phyloP scores from a whole-genome alignment of 2,329 filamentous ascomycete genomes.

The Penicillium sp. region DNA sequence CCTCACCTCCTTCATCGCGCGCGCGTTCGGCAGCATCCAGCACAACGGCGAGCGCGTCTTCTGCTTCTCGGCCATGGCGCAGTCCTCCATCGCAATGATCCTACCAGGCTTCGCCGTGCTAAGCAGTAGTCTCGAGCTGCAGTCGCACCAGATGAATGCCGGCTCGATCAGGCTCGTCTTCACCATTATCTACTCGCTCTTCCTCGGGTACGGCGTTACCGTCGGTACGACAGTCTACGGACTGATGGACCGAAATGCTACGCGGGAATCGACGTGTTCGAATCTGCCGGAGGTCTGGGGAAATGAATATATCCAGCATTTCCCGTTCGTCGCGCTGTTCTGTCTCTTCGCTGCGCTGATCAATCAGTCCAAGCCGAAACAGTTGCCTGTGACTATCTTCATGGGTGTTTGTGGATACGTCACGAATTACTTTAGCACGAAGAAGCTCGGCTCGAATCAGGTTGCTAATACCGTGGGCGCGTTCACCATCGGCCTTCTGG shows the following conservation, averaged over 20 bases:
- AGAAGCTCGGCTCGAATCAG: conserved; percentile 66
- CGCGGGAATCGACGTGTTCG: conserved; percentile 44
- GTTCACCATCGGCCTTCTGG: conserved; percentile 69
- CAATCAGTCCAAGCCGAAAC: conserved; percentile 75
- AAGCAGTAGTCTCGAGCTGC: conserved; percentile 60
- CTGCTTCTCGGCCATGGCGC: conserved; percentile 56
- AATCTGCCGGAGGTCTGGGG: conserved; percentile 44
- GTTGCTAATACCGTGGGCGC: conserved; percentile 75
- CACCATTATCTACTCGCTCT: conserved; percentile 67
- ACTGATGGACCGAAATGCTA: conserved; percentile 54
- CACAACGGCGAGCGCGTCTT: conserved; percentile 47
- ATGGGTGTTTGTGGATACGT: conserved; percentile 69
- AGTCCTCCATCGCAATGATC: conserved; percentile 62
- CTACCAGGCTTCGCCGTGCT: conserved; percentile 64
- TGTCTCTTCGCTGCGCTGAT: conserved; percentile 71
- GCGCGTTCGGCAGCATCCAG: conserved; percentile 63
- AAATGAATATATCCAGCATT: conserved; percentile 50
- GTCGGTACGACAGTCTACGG: conserved; percentile 62
- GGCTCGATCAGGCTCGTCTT: conserved; percentile 49
- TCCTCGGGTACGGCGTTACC: conserved; percentile 68
- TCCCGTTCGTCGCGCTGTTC: conserved; percentile 71
- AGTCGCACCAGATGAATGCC: conserved; percentile 64
- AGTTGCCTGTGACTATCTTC: conserved; percentile 68
- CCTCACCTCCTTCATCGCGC: conserved; percentile 63
- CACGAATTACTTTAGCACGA: conserved; percentile 42